Evolutionary conservation across 768 basidiomycete species (phyloP), one percentile per base, ranked within the genome.

Genomic region (Psilocybe cubensis): DNA sequence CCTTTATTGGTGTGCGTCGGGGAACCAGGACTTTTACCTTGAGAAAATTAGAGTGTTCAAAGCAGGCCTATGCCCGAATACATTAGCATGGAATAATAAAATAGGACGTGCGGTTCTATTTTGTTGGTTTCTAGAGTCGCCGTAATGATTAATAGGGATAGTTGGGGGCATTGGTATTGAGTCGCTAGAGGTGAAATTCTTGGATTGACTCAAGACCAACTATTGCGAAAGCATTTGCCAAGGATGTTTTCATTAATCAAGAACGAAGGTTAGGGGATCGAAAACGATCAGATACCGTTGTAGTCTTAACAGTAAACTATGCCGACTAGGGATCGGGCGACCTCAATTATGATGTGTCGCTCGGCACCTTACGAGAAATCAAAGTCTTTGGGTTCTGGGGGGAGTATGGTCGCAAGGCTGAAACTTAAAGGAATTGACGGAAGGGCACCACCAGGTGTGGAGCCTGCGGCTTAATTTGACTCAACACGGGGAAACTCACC

Each of bases 401-500:
- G 75, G 74, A 77, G 76, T 77, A 76, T 77, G 74, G 74, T 77
- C 68, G 74, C 73, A 76, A 76, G 72, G 75, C 75, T 86, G 85
- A 87, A 87, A 87, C 85, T 87, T 86, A 86, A 85, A 86, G 85
- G 84, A 88, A 87, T 87, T 88, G 84, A 86, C 78, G 82, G 86
- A 87, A 87, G 86, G 85, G 86, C 84, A 87, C 86, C 85, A 87
- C 85, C 83, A 86, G 85, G 74, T 72, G 72, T 74, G 73, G 85
- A 87, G 86, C 85, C 86, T 87, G 86, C 83, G 81, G 86, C 86
- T 87, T 87, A 87, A 87, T 88, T 88, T 86, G 85, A 87, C 85
- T 86, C 86, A 86, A 86, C 85, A 86, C 82, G 82, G 86, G 83
- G 79, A 86, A 87, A 85, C 85, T 87, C 82, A 87, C 85, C 85